These are phyloP conservation scores for Colletotrichum cordylinicola DNA, from an alignment of 2,329 filamentous ascomycete species.

Conservation along the genomic window DNA sequence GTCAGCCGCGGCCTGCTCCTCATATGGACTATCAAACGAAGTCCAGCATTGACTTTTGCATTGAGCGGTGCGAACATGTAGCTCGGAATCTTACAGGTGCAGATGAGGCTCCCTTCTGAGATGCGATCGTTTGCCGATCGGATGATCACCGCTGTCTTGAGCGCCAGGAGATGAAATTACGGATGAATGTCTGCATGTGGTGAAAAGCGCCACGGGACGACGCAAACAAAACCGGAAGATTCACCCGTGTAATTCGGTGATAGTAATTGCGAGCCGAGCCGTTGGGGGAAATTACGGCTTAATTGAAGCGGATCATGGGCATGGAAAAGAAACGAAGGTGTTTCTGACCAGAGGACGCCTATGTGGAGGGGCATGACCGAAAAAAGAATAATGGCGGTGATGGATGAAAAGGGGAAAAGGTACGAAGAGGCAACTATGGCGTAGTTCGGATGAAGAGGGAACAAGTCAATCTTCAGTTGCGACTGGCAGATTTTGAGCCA, in stretches of 20 bases:
- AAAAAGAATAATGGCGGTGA: not conserved
- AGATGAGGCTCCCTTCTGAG: not conserved
- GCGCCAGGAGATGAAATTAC: not conserved
- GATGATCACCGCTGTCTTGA: too few relatives aligned
- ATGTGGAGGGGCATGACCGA: not conserved
- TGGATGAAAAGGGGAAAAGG: not conserved
- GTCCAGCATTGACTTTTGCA: too few relatives aligned
- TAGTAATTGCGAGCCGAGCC: not conserved
- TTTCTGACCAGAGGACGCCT: not conserved
- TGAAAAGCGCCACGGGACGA: not conserved
- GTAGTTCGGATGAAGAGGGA: not conserved
- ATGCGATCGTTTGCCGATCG: not conserved
- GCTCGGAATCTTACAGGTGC: not conserved
- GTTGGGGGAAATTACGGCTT: not conserved
- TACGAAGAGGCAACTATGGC: not conserved
- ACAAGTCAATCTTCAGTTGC: not conserved
- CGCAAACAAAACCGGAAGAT: not conserved
- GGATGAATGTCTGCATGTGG: not conserved
- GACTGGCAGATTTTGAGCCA: not conserved
- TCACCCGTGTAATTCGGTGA: not conserved
- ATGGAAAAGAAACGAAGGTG: not conserved
- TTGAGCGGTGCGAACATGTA: accelerated
- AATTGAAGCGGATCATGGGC: not conserved
- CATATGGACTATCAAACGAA: too few relatives aligned
- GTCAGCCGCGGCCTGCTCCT: too few relatives aligned